Evolutionary conservation across 306 rosid genomes (phyloP), one percentile per base, ranked within the genome.

Genomic region (Astragalus membranaceus): DNA sequence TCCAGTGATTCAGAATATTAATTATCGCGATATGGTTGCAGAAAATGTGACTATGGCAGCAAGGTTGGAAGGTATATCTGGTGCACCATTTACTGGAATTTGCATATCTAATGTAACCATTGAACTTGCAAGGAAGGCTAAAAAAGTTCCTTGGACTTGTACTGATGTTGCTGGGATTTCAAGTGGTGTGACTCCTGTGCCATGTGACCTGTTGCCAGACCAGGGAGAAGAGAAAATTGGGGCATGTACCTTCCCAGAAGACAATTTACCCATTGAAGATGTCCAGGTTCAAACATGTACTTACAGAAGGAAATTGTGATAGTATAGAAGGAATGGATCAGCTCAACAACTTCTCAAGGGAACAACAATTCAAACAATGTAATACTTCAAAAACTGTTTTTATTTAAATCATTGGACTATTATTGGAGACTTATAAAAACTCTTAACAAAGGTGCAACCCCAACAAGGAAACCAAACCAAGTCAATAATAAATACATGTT

Each of bases 31-130:
- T 39, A 77, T 86, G 85, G 80, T 82, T 41, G 95, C 89, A 2
- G 84, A 86, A 60, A 84, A 90, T 68, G 91, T 85, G 54, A 85
- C 88, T 5, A 82, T 85, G 80, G 89, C 96, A 1, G 96, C 86
- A 16, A 82, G 80, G 55, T 65, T 90, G 64, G 91, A 84, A 71
- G 94, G 96, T 20, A 79, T 90, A 43, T 56, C 89, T 9, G 81
- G 79, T 23, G 85, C 81, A 39, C 89, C 91, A 1, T 87, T 85
- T 58, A 87, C 87, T 0, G 88, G 89, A 67, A 90, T 90, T 8
- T 90, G 94, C 81, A 78, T 85, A 37, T 90, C 96, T 0, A 90
- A 90, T 75, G 88, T 87, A 44, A 87, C 94, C 2, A 87, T 90
- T 67, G 73, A 64, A 53, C 56, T 84, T 59, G 82, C 93, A 13